phyloP scores from a whole-genome alignment of 2,329 filamentous ascomycete genomes.

The Claviceps sp. region DNA sequence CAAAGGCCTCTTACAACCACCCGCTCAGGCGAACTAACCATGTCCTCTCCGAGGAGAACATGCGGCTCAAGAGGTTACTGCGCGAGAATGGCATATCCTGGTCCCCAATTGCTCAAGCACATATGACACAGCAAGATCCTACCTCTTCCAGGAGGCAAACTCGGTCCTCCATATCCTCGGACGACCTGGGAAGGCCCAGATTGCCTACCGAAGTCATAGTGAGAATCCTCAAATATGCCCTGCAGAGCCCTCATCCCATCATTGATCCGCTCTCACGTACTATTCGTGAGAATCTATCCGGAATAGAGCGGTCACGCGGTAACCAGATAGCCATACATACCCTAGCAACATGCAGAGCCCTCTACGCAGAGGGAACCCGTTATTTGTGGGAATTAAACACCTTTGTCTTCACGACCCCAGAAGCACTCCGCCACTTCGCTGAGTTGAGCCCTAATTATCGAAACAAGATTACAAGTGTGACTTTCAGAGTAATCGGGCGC shows the following conservation, averaged over 20 bases:
- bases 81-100: conserved; percentile 39
- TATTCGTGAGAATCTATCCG: conserved; percentile 29
- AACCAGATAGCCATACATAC: conserved; percentile 40
- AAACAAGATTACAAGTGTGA: conserved; percentile 30
- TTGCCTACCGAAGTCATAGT: conserved; percentile 41
- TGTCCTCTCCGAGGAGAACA: conserved; percentile 33
- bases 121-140: conserved; percentile 18
- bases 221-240: conserved; percentile 35
- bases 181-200: conserved; percentile 23
- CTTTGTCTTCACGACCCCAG: conserved; percentile 41
- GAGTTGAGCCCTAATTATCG: conserved; percentile 31
- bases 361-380: conserved; percentile 34
- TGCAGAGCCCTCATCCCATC: conserved; percentile 36
- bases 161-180: conserved; percentile 16
- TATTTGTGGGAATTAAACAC: conserved; percentile 38
- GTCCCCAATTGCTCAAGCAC: conserved; percentile 25
- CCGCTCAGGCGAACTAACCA: conserved; percentile 34
- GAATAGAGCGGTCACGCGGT: conserved; percentile 27
- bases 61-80: conserved; percentile 35
- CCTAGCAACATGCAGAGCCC: conserved; percentile 36
- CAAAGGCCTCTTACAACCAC: conserved; percentile 32
- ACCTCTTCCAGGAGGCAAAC: conserved; percentile 21
- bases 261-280: conserved; percentile 38
- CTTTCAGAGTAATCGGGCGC: conserved; percentile 38
- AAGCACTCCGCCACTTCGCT: conserved; percentile 34